These are phyloP conservation scores for Vaccinium corymbosum DNA, from an alignment of 148 eudicot genomes.

Conservation along the genomic window DNA sequence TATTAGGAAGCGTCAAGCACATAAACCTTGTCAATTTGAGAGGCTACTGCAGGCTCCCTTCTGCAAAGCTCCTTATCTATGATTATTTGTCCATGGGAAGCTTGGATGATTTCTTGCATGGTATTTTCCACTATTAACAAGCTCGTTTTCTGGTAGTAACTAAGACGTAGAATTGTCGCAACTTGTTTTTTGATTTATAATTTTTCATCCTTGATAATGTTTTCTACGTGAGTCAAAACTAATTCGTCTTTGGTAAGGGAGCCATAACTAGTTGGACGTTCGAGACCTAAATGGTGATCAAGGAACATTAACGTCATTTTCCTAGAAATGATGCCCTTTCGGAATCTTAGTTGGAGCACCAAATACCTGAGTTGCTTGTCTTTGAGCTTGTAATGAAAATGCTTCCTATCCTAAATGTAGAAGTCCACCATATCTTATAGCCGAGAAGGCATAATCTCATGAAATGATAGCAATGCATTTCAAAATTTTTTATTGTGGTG, in stretches of 20 bases:
- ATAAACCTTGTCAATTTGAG: constrained; percentile 84
- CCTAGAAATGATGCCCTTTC: background rate
- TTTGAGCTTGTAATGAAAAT: background rate
- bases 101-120: constrained; percentile 78
- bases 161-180: background rate
- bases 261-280: background rate
- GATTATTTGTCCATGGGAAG: constrained; percentile 90
- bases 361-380: background rate
- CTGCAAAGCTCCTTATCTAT: constrained; percentile 85
- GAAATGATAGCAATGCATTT: background rate
- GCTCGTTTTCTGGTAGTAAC: background rate
- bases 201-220: background rate
- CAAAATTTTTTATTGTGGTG: background rate
- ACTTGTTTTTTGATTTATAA: too few relatives aligned
- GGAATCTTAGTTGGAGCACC: background rate
- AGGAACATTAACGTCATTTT: background rate
- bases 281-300: background rate
- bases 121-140: constrained; percentile 31
- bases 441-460: background rate
- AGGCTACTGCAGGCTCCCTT: constrained; percentile 87
- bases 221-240: background rate
- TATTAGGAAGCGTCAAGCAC: constrained; percentile 89
- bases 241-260: background rate
- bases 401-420: background rate
- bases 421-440: background rate